These are phyloP conservation scores for Helianthus tuberosus DNA, from an alignment of 129 eudicot genomes.

Conservation along the genomic window DNA sequence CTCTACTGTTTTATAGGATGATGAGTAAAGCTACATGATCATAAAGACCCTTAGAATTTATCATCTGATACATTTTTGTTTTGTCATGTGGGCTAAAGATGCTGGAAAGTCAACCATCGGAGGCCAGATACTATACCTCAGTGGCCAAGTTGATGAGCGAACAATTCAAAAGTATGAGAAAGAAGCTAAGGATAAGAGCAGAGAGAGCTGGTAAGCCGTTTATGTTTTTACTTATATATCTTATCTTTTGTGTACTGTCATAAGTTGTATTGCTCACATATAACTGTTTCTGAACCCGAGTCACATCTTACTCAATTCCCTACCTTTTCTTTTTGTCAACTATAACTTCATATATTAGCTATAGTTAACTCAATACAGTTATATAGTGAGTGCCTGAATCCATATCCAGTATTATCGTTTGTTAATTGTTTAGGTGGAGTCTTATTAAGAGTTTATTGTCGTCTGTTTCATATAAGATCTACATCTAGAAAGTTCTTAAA, in stretches of 20 bases:
- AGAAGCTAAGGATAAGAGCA: constrained; percentile 86
- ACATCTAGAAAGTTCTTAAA: no score
- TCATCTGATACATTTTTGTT: background rate
- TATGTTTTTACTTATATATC: background rate
- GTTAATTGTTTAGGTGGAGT: background rate
- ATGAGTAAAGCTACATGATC: constrained; percentile 3
- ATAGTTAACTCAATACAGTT: background rate
- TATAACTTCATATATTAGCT: background rate
- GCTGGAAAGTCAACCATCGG: constrained; percentile 95
- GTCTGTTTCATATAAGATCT: background rate
- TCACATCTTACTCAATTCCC: background rate
- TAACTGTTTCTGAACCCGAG: background rate
- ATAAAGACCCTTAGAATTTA: background rate
- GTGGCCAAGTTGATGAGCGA: constrained; percentile 96
- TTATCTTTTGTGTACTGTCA: background rate
- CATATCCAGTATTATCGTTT: background rate
- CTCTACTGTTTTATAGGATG: constrained; percentile 4
- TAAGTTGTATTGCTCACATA: background rate
- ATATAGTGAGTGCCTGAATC: background rate
- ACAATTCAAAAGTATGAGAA: constrained; percentile 90
- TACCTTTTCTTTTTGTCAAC: background rate
- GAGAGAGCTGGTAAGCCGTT: constrained; percentile 86
- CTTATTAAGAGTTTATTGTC: background rate
- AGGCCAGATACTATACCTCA: constrained; percentile 84
- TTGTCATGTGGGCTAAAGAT: constrained; percentile 51